Percentiles rank a stretch among this genome's conserved stretches.
These are phyloP conservation scores for Schwanniomyces etchellsii DNA, from an alignment of 1,139 yeast genomes.

Conservation along the genomic window DNA sequence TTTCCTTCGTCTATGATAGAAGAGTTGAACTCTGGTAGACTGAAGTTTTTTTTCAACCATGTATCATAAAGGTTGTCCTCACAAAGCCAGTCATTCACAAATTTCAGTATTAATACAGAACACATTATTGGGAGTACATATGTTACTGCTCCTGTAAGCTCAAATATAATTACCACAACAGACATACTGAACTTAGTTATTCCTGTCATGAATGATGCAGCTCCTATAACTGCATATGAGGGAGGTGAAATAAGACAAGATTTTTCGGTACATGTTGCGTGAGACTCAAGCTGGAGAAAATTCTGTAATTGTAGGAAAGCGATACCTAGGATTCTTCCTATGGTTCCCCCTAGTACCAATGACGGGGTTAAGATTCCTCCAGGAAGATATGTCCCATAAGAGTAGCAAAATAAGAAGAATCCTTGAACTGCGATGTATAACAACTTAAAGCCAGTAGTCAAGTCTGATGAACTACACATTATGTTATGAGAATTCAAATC, in stretches of 20 bases:
- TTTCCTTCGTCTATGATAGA: slow-evolving; percentile 27
- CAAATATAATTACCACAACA: slow-evolving; percentile 53
- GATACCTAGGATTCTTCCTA: slow-evolving; percentile 66
- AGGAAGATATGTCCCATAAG: slow-evolving; percentile 64
- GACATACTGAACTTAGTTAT: slow-evolving; percentile 52
- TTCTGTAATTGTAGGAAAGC: slow-evolving; percentile 47
- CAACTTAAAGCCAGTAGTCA: slow-evolving; percentile 29
- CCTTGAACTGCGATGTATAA: slow-evolving; percentile 48
- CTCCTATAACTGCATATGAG: slow-evolving; percentile 58
- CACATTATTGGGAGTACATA: slow-evolving; percentile 58
- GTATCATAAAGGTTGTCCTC: slow-evolving; percentile 47
- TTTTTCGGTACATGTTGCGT: slow-evolving; percentile 45
- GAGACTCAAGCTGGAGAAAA: slow-evolving; percentile 30
- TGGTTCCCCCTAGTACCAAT: slow-evolving; percentile 62
- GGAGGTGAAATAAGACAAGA: slow-evolving; percentile 54
- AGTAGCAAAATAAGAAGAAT: slow-evolving; percentile 50
- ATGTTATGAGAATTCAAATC: slow-evolving; percentile 23
- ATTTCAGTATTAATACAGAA: slow-evolving; percentile 48
- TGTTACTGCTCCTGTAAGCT: slow-evolving; percentile 54
- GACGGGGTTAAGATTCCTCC: slow-evolving; percentile 77
- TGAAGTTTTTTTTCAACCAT: slow-evolving; percentile 31
- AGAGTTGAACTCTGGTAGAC: slow-evolving; percentile 7
- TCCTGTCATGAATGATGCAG: slow-evolving; percentile 54
- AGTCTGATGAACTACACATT: slow-evolving; percentile 29
- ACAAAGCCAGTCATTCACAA: slow-evolving; percentile 43